Base-by-base conservation (phyloP, 2,329 filamentous ascomycete species). In the Fusarium tjaetaba region DNA sequence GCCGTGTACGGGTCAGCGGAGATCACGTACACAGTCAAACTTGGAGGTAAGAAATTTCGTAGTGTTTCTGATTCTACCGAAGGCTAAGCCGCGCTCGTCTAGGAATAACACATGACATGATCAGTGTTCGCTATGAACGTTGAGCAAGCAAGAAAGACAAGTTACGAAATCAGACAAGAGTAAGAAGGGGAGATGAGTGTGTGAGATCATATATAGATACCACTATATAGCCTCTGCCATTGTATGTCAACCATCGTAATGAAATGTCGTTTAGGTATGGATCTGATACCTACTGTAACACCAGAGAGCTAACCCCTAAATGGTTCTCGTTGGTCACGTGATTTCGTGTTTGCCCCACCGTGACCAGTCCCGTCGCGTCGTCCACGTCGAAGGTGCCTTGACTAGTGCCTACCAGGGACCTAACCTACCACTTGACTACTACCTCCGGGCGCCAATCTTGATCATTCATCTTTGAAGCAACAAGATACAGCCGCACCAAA, bases 1-100 rank as follows among this genome's bases (percentile, higher is more conserved):
- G 82, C 81, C 58, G 79, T 73, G 36, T 83, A 83, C 65, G 81
- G 78, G n/a, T 82, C 82, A 53, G 82, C 82, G 55, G 81, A 82
- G 73, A 79, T 83, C 64, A 83, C 80, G 20, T 83, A 83, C 70
- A 77, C 74, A 11, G 78, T 81, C 14, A 81, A 83, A 64, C 80
- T 83, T 43, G 82, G 80, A 79, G 82, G 82, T 82, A 65, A 71
- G 78, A 14, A 45, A 57, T 11, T 9, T 7, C 34, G 48, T 18
- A 30, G 20, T 7, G 34, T 24, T 41, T 22, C 20, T 22, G 13
- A 41, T 43, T 43, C 20, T 56, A 42, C 53, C 28, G 46, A 11
- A 48, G 32, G 18, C 73, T 78, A 52, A 77, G 46, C 30, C 52
- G n/a, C 14, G 36, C n/a, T 65, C 13, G 15, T 26, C 15, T 28